Conservation (phyloP, 768 basidiomycete species). For the Pisolithus tinctorius region DNA sequence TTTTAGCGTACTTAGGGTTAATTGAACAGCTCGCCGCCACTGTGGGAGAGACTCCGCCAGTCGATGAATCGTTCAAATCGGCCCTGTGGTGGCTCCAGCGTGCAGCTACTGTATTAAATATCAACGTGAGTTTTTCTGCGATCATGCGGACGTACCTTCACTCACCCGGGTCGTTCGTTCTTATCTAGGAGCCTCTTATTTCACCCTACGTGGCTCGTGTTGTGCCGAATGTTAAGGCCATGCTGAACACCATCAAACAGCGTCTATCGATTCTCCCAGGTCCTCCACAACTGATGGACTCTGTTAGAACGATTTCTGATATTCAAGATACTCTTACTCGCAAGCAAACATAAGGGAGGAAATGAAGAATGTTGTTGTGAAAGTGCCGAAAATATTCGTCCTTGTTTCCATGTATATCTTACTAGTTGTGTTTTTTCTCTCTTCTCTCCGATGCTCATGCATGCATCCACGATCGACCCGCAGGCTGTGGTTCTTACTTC, state of each 20-base stretch:
- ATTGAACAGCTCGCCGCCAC: slow-evolving; percentile 56
- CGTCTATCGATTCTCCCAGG: slow-evolving; percentile 73
- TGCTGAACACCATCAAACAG: slow-evolving; percentile 73
- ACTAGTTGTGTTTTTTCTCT: neutral
- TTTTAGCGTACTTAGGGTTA: neutral
- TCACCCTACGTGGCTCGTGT: slow-evolving; percentile 78
- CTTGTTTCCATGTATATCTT: too few species aligned
- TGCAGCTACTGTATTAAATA: slow-evolving; percentile 60
- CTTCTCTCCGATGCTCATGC: neutral
- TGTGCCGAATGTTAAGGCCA: slow-evolving; percentile 69
- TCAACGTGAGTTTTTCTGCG: slow-evolving; percentile 40
- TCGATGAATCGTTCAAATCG: slow-evolving; percentile 76
- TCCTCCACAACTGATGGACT: slow-evolving; percentile 59
- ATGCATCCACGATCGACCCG: neutral
- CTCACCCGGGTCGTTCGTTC: neutral
- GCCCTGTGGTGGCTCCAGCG: slow-evolving; percentile 87
- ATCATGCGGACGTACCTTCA: slow-evolving; percentile 13
- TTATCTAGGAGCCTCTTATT: slow-evolving; percentile 65
- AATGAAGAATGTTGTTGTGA: neutral
- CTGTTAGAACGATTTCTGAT: slow-evolving; percentile 63
- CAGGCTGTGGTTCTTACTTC: too few species aligned
- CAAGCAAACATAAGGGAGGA: slow-evolving; percentile 25
- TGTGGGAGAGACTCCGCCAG: slow-evolving; percentile 68
- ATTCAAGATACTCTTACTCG: slow-evolving; percentile 64
- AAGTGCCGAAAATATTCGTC: neutral